These are phyloP conservation scores for Fusarium sacchari DNA, from an alignment of 2,329 filamentous ascomycete genomes.

Conservation along the genomic window DNA sequence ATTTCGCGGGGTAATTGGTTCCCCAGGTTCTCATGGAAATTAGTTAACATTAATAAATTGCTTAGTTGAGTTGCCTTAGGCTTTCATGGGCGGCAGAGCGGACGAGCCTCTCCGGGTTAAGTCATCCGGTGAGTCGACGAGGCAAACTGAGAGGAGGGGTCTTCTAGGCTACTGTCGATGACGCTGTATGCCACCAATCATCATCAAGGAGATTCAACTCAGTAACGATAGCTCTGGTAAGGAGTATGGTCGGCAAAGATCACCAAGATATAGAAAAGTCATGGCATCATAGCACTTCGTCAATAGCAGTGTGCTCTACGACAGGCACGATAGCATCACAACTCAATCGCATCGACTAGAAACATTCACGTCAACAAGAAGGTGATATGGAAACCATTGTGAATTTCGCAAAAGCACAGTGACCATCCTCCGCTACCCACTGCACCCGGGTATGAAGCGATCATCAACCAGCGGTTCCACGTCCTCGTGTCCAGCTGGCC, in stretches of 20 bases:
- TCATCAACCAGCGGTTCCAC: conserved; percentile 72
- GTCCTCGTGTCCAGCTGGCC: conserved; percentile 63
- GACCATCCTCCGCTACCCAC: conserved; percentile 58
- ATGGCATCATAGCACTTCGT: not conserved
- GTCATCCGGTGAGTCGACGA: conserved; percentile 21
- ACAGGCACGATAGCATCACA: conserved; percentile 35
- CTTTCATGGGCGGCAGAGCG: not conserved
- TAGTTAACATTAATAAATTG: not conserved
- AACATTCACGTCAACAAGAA: conserved; percentile 27
- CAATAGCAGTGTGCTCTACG: conserved; percentile 6
- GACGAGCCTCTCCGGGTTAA: conserved; percentile 15
- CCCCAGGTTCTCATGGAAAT: not conserved
- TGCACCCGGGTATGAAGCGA: conserved; percentile 69
- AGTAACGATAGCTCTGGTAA: not conserved
- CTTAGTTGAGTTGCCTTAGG: conserved; percentile 9
- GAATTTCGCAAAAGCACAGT: conserved; percentile 70
- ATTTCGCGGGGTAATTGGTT: conserved; percentile 28
- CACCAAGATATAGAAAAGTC: not conserved
- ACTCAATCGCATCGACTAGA: conserved; percentile 26
- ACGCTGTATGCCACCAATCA: conserved; percentile 17
- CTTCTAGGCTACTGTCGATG: conserved; percentile 19
- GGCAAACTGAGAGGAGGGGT: conserved; percentile 8
- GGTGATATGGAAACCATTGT: conserved; percentile 62
- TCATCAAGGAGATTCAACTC: not conserved
- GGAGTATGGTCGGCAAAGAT: not conserved